Evolutionary conservation across 2,329 filamentous ascomycete species (phyloP), one percentile per base, ranked within the genome.

Genomic region (Fusarium pilosicola): DNA sequence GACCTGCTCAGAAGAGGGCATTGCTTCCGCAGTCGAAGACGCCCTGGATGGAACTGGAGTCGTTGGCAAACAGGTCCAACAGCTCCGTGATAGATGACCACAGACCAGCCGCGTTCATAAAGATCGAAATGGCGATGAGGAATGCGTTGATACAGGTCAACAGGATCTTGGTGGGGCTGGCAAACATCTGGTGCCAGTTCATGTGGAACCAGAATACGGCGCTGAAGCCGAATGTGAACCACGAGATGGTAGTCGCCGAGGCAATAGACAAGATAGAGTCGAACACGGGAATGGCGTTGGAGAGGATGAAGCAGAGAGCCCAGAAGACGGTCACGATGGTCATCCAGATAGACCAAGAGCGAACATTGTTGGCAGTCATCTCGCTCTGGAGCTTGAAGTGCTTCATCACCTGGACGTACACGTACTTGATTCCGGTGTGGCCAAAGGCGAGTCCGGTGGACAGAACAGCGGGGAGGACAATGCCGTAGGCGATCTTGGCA

Each of bases 201-300:
- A 81, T 77, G 74, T 80, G 79, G 74, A 82, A 79, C 81, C 80
- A 82, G 66, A 81, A 80, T 48, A 82, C 72, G 67, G 74, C 80
- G 57, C 77, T 79, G 75, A 82, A 77, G 59, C 81, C 81, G 73
- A 82, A 82, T 34, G 81, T 82, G 71, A 81, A 82, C 81, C 81
- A 83, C 1, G 81, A 80, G 56, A 82, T 79, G 67, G 80, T 80
- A 34, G 80, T 81, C 20, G 81, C 81, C 9, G 79, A 81, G 30
- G 81, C 79, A 46, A 83, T 81, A 36, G 79, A 78, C 44, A 83
- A 64, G 74, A 83, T 83, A 15, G 80, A 82, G 74, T 82, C 79
- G 67, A 83, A 83, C 48, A 82, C 76, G 59, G 81, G 81, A 62
- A 83, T 80, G 38, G 81, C 80, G 69, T 80, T 81, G 73, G 81